phyloP scores from a whole-genome alignment of 495 filamentous ascomycete genomes.

The Xanthoparmelia taractica region DNA sequence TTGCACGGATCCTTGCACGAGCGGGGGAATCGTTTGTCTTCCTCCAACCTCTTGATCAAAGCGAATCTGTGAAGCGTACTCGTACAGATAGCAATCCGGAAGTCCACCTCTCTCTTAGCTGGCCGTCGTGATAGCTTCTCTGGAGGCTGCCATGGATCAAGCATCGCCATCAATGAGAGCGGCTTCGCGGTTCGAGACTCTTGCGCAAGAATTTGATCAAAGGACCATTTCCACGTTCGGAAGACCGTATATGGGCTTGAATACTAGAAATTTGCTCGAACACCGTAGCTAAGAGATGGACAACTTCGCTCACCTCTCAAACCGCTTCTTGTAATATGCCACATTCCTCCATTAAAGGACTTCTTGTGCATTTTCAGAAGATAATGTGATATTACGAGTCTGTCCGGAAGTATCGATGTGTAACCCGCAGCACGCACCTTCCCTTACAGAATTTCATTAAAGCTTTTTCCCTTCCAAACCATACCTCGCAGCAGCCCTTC shows the following conservation, averaged over 20 bases:
- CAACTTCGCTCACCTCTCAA: no score
- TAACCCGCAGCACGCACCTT: no score
- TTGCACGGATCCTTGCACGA: background rate
- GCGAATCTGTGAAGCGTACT: background rate
- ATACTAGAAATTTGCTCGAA: no score
- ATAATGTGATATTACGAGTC: no score
- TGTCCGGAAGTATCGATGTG: no score
- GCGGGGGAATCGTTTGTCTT: background rate
- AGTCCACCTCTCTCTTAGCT: background rate
- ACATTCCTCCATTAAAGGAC: no score
- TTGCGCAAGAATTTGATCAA: background rate
- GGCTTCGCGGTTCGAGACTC: background rate
- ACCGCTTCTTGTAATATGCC: no score
- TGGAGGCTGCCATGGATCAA: background rate
- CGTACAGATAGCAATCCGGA: background rate
- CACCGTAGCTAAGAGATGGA: no score
- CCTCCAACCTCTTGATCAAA: slow-evolving; percentile 4
- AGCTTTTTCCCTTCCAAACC: slow-evolving; percentile 12
- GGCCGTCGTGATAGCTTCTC: background rate
- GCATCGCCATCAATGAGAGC: background rate
- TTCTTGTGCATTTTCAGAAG: no score
- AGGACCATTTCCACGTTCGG: background rate
- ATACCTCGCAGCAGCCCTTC: slow-evolving; percentile 12
- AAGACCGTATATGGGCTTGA: no score
- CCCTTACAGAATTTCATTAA: no score